These are phyloP conservation scores for Oxyria digyna DNA, from an alignment of 148 eudicot species.

Conservation along the genomic window DNA sequence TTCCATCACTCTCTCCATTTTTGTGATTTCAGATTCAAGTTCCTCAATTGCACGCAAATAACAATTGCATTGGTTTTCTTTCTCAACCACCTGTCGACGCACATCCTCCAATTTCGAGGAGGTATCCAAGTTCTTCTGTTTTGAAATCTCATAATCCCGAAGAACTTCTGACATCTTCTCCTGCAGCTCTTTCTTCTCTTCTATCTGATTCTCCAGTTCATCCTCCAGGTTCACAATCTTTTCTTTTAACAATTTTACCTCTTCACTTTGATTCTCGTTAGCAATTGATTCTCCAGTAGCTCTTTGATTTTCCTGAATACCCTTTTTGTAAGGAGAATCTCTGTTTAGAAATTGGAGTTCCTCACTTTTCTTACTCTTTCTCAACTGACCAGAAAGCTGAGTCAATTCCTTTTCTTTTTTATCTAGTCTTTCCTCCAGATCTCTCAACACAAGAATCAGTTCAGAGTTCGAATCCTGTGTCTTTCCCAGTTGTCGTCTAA, in stretches of 20 bases:
- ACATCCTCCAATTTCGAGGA: slow-evolving; percentile 32
- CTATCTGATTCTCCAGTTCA: slow-evolving; percentile 45
- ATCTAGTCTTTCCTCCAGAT: slow-evolving; percentile 50
- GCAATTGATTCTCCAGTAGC: slow-evolving; percentile 6
- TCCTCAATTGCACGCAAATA: slow-evolving; percentile 38
- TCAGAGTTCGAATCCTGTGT: slow-evolving; percentile 90
- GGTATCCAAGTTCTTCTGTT: slow-evolving; percentile 45
- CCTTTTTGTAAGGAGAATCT: slow-evolving; percentile 15
- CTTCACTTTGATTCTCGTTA: slow-evolving; percentile 14
- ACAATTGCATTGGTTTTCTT: slow-evolving; percentile 46
- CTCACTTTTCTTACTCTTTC: slow-evolving; percentile 16
- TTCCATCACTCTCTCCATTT: slow-evolving; percentile 40
- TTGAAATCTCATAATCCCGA: slow-evolving; percentile 35
- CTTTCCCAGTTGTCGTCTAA: slow-evolving; percentile 48
- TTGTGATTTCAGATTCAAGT: slow-evolving; percentile 39
- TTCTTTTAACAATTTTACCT: slow-evolving; percentile 28
- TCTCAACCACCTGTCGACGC: slow-evolving; percentile 36
- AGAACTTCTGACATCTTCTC: slow-evolving; percentile 29
- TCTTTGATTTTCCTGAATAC: slow-evolving; percentile 12
- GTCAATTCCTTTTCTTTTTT: slow-evolving; percentile 42
- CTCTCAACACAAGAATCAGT: slow-evolving; percentile 55
- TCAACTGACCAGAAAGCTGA: slow-evolving; percentile 28
- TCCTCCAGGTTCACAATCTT: slow-evolving; percentile 30
- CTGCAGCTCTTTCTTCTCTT: slow-evolving; percentile 38
- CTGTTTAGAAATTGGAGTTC: slow-evolving; percentile 8